Base-by-base conservation (phyloP, 176 grass and related monocot species). In the Cenchrus fungigraminus region DNA sequence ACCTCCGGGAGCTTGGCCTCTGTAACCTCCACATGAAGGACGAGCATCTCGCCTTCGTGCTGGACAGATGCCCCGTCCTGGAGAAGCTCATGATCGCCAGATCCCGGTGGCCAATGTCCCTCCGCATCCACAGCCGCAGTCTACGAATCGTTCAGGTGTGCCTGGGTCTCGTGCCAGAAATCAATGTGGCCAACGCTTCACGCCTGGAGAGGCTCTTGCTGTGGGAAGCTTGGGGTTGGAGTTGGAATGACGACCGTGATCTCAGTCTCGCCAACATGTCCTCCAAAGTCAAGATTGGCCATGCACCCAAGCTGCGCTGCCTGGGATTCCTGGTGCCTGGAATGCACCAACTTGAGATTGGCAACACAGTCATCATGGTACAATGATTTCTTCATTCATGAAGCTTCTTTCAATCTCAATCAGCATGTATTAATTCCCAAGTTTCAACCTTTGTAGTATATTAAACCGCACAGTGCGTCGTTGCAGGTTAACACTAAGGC, bases 31-130 rank as follows among this genome's bases (percentile, higher is more conserved):
- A 57, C 80, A 57, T 83, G n/a, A 43, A 3, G 12, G 68, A 83
- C 1, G 53, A 16, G 49, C 54, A 63, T 40, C 56, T 73, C 9
- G n/a, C 34, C 31, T 31, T n/a, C 68, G 0, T 83, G 40, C 14
- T 83, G 12, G n/a, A 53, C 42, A 53, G 81, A 54, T 73, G 54
- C 68, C 22, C 68, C n/a, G 42, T 47, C 19, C 68, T 83, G 51
- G 67, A 63, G 68, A 83, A 56, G 17, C 64, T 83, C 31, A 0
- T 68, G 13, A 14, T 83, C 6, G 7, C 7, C 20, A n/a, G 19
- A 43, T 34, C 5, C 64, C 14, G 1, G 9, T 71, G 54, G 51
- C 37, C 19, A 3, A 40, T 69, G 16, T n/a, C 34, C n/a, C 0
- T 83, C n/a, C 54, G 68, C 54, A 2, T 73, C 42, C 68, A 22